These are phyloP conservation scores for Trypanosoma conorhini DNA, from an alignment of 208 protist species.

Conservation along the genomic window DNA sequence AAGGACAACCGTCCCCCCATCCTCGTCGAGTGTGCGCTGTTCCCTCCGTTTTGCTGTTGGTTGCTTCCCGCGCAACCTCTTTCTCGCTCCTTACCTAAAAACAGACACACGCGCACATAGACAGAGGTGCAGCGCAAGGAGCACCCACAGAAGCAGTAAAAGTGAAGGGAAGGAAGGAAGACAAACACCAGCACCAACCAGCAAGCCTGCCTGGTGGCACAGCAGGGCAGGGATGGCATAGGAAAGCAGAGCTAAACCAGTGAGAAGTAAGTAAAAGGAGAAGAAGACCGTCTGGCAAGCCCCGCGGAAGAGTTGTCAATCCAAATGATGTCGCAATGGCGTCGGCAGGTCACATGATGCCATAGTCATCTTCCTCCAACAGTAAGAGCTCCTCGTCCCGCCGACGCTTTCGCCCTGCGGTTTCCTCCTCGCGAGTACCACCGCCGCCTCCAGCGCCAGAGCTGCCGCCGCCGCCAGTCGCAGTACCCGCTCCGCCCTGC, in stretches of 20 bases:
- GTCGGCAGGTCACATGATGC: conserved; percentile 18
- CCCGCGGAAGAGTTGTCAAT: neutral
- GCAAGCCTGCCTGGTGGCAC: too few species aligned
- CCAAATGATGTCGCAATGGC: neutral
- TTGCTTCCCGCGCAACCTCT: too few species aligned
- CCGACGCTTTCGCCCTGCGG: conserved; percentile 38
- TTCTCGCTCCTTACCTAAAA: too few species aligned
- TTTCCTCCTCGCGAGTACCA: conserved; percentile 16
- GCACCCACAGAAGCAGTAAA: too few species aligned
- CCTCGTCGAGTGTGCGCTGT: neutral
- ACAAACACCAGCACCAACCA: too few species aligned
- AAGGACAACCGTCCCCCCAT: neutral
- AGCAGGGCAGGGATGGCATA: neutral
- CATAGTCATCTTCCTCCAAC: conserved; percentile 37
- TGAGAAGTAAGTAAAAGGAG: neutral
- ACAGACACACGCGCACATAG: too few species aligned
- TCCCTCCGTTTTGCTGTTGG: too few species aligned
- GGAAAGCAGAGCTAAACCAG: neutral
- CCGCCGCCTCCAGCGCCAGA: neutral
- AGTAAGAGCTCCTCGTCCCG: conserved; percentile 59
- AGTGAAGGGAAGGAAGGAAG: too few species aligned
- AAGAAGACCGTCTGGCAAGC: neutral
- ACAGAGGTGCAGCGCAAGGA: too few species aligned
- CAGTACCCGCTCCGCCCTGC: conserved; percentile 19
- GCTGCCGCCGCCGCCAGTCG: conserved; percentile 5